phyloP scores from a whole-genome alignment of 2,329 filamentous ascomycete species.

The Epichloe amarillans region DNA sequence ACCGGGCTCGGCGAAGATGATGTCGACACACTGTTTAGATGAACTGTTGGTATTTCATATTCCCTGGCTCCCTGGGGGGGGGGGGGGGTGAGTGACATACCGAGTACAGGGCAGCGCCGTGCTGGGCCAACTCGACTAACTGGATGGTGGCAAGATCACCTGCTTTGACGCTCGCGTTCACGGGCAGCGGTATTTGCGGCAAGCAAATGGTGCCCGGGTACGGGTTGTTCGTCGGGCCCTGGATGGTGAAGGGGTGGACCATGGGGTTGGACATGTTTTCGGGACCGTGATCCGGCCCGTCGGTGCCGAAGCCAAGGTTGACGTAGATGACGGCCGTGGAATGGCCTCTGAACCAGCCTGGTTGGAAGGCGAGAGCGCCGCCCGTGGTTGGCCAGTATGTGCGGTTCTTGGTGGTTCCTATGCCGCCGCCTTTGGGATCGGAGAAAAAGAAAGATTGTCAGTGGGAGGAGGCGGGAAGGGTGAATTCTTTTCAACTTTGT shows the following conservation, averaged over 20 bases:
- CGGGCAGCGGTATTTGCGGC: conserved; percentile 75
- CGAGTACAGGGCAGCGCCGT: conserved; percentile 72
- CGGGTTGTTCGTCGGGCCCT: conserved; percentile 68
- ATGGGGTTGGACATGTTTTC: conserved; percentile 79
- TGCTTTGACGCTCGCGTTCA: conserved; percentile 52
- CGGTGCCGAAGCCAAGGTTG: conserved; percentile 75
- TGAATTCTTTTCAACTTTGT: background rate
- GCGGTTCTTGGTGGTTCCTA: conserved; percentile 63
- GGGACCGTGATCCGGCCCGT: conserved; percentile 50
- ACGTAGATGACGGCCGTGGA: conserved; percentile 71
- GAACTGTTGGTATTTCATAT: background rate
- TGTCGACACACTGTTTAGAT: conserved; percentile 67
- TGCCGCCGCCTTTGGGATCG: conserved; percentile 58
- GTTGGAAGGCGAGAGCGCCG: conserved; percentile 80
- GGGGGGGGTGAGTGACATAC: conserved; percentile 38
- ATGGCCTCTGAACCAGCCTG: conserved; percentile 93
- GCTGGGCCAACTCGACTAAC: conserved; percentile 67
- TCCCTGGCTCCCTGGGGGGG: background rate
- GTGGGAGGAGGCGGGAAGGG: background rate
- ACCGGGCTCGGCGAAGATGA: conserved; percentile 71
- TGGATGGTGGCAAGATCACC: conserved; percentile 92
- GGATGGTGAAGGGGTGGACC: conserved; percentile 67
- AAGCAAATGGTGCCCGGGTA: conserved; percentile 84
- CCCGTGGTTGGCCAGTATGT: conserved; percentile 84
- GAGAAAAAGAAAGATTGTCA: background rate